Evolutionary conservation across 352 stramenopile species (phyloP), one percentile per base, ranked within the genome.

Genomic region (Globisporangium recalcitrans): DNA sequence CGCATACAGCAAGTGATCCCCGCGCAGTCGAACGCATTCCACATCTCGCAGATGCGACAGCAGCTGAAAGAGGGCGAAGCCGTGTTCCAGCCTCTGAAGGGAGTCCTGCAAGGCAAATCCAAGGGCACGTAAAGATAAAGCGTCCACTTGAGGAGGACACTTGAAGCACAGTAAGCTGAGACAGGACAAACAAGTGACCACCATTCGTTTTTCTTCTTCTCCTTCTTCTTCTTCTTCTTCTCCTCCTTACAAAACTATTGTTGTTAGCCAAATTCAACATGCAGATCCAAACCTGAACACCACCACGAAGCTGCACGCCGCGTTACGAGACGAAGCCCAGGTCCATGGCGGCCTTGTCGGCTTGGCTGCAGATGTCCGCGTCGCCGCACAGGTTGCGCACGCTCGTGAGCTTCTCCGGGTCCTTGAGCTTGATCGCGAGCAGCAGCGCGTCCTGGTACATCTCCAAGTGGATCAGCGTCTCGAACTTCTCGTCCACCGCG

Each of bases 361-460:
- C 83, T 36, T 89, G 80, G 65, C 78, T 82, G 63, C 80, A 88
- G 58, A 93, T 91, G 19, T 80, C 78, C 21, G 78, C 65, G 63
- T 90, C 80, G 44, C 82, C 82, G 53, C 80, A 90, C 13, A 91
- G 66, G 63, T 93, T 93, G 34, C 85, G 82, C 57, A 93, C 85
- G 29, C 71, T 91, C 56, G 85, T 91, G 65, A 93, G 82, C 71
- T 93, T 93, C 66, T 93, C 85, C 0, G 85, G 85, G 59, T 93
- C 85, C 65, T 93, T 93, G 29, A 87, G 72, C 68, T 90, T 90
- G 71, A 93, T 90, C 26, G 85, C 79, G n/a, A 93, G 65, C 58
- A 90, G 80, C 55, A 93, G 66, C 32, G 85, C 85, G 64, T 91
- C 85, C 49, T 73, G 70, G 69, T 90, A 93, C 85, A 93, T 88